Base-by-base conservation (phyloP, 129 eudicot species). In the Erigeron canadensis region DNA sequence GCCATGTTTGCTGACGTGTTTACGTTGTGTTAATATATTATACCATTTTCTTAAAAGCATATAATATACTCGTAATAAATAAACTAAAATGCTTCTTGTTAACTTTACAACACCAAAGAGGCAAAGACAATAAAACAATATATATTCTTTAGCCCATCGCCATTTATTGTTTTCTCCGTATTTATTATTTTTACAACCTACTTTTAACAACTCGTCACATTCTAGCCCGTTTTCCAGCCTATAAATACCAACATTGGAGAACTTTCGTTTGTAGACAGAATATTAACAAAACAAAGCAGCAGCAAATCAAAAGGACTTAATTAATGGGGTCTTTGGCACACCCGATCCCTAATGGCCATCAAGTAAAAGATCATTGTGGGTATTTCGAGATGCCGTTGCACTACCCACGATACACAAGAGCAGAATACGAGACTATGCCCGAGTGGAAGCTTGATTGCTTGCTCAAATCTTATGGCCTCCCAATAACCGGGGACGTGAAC, bases 381-480 rank as follows among this genome's bases (percentile, higher is more conserved):
- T 10, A 81, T n/a, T 89, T 89, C 21, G 90, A 89, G 67, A 89
- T 89, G 96, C 93, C 93, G 3, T 39, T 89, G 74, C 86, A 86
- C 76, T 89, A 89, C 76, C 96, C 96, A 12, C 78, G 93, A 55
- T 83, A 86, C 77, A 81, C 68, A 5, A 76, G 78, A 0, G 74
- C 80, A 0, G 93, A 86, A 44, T 89, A 89, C 54, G 93, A 84
- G 76, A 22, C 50, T 9, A 86, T 89, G 96, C 84, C 89, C 1
- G 96, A 89, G 74, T 86, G 96, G 96, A 86, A 84, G 65, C 74
- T 89, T 1, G 90, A 89, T 63, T 84, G 89, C 75, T 79, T 89
- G 75, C 81, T 89, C 7, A 61, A 65, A 0, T 58, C 87, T 22
- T 89, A 89, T 10, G 94, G 94, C 8, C 85, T 89, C 39, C 84